Conservation (phyloP, 495 filamentous ascomycete genomes). For the Aspergillus carlsbadensis region DNA sequence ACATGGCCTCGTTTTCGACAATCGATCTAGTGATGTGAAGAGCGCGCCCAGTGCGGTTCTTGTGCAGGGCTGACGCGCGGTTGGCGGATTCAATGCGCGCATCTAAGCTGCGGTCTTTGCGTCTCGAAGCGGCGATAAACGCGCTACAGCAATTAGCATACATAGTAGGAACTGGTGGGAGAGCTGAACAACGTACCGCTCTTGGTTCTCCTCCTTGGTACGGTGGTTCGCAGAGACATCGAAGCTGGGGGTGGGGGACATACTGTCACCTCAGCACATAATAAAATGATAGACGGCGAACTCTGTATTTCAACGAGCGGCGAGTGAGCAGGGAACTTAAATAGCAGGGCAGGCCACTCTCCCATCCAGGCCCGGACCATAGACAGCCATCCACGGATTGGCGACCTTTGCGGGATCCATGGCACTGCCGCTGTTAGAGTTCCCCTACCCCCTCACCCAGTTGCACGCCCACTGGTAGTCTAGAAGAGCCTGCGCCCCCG, state of each 20-base stretch:
- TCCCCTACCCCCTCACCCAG: not conserved
- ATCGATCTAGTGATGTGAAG: slow-evolving; percentile 84
- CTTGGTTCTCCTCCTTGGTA: slow-evolving; percentile 80
- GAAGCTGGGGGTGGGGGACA: slow-evolving; percentile 31
- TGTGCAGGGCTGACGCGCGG: slow-evolving; percentile 86
- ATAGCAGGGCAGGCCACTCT: not conserved
- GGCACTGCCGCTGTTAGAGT: slow-evolving; percentile 3
- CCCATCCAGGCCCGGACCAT: not conserved
- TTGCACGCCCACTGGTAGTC: too few species aligned
- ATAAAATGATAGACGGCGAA: not conserved
- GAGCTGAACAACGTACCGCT: slow-evolving; percentile 54
- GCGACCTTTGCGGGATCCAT: not conserved
- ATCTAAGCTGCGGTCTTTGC: slow-evolving; percentile 85
- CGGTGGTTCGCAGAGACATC: slow-evolving; percentile 40
- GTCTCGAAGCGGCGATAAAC: slow-evolving; percentile 91
- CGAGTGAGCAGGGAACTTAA: not conserved
- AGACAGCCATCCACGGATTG: not conserved
- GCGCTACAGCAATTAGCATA: slow-evolving; percentile 51
- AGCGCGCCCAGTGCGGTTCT: slow-evolving; percentile 79
- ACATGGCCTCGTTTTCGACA: slow-evolving; percentile 93
- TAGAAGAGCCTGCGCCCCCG: too few species aligned
- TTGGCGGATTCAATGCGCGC: slow-evolving; percentile 86
- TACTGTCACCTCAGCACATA: slow-evolving; percentile 16
- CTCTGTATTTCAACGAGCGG: not conserved
- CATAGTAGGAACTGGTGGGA: not conserved